Base-by-base conservation (phyloP, 2,329 filamentous ascomycete genomes). In the Trematosphaeria pertusa region DNA sequence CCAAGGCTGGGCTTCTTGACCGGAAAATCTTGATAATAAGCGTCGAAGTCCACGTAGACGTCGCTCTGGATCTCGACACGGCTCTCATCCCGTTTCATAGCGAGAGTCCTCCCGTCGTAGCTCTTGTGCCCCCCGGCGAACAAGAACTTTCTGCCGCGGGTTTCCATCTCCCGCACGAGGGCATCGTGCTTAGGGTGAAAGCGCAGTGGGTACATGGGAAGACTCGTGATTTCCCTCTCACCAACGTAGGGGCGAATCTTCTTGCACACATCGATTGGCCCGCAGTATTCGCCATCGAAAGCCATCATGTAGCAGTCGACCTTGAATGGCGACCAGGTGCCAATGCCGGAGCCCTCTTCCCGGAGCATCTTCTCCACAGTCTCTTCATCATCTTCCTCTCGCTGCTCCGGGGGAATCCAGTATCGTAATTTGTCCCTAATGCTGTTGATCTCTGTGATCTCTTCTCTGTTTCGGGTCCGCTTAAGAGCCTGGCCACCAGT, bases 11-110 rank as follows among this genome's bases (percentile, higher is more conserved):
- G 31, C 28, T 49, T 42, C 3, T 17, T n/a, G 3, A 11, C 18
- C 6, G 34, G 24, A 32, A 14, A 14, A n/a, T 44, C 41, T 14
- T 43, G 30, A 22, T 45, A 52, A 21, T 36, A 46, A 5, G 38
- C 37, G 4, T 38, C 28, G 21, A 48, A 45, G 20, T 54, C 48
- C 9, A 54, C 21, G 18, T 45, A 51, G 12, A 54, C 39, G 19
- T 54, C 51, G 28, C 51, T 50, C 19, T 48, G 20, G 11, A 54
- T 37, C 11, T 51, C 35, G 17, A 41, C 39, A 5, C 28, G 30
- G 35, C 17, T 19, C 30, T 40, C 32, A 6, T 2, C 26, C n/a
- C 26, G 34, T 11, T 32, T 26, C 12, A 20, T 7, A 7, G 34
- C 31, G 17, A 47, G 15, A 5, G 34, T 35, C 6, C 18, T 26